These are phyloP conservation scores for Pseudopithomyces maydicus DNA, from an alignment of 2,329 filamentous ascomycete genomes.

Conservation along the genomic window DNA sequence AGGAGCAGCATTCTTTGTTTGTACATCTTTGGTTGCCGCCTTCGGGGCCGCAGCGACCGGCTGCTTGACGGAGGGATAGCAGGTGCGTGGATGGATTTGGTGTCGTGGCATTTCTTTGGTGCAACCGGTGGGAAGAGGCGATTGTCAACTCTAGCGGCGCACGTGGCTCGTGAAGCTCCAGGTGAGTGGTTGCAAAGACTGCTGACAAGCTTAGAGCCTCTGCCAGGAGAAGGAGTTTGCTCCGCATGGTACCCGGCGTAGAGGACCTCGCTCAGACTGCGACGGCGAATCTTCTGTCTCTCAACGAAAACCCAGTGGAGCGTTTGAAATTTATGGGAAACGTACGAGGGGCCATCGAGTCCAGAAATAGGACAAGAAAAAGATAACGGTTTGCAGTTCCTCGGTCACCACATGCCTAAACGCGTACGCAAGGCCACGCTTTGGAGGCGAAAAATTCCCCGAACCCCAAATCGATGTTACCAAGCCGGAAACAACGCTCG, in stretches of 20 bases:
- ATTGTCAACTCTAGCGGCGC: conserved; percentile 4
- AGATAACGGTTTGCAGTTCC: conserved; percentile 14
- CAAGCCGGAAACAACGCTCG: conserved; percentile 14
- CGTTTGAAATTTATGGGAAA: conserved; percentile 4
- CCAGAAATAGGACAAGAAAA: conserved; percentile 12
- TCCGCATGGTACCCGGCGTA: conserved; percentile 24
- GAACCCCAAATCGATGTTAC: conserved; percentile 12
- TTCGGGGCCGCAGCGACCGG: conserved; percentile 31
- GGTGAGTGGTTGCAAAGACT: conserved; percentile 17
- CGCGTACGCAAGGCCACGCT: conserved; percentile 16
- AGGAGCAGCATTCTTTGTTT: conserved; percentile 29
- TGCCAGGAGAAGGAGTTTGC: conserved; percentile 17
- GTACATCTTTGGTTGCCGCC: conserved; percentile 22
- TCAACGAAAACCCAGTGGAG: conserved; percentile 14
- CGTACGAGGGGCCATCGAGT: not conserved
- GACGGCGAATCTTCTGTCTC: conserved; percentile 5
- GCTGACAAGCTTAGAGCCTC: conserved; percentile 22
- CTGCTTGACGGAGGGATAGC: conserved; percentile 23
- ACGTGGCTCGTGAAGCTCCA: conserved; percentile 7
- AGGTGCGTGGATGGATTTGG: conserved; percentile 17
- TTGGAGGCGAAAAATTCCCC: conserved; percentile 8
- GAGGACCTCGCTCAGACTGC: not conserved
- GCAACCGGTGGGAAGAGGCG: conserved; percentile 3
- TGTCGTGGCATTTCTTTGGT: conserved; percentile 20
- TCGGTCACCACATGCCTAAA: conserved; percentile 12